Conservation (phyloP, 2,329 filamentous ascomycete species). For the Ophiostoma quercus region DNA sequence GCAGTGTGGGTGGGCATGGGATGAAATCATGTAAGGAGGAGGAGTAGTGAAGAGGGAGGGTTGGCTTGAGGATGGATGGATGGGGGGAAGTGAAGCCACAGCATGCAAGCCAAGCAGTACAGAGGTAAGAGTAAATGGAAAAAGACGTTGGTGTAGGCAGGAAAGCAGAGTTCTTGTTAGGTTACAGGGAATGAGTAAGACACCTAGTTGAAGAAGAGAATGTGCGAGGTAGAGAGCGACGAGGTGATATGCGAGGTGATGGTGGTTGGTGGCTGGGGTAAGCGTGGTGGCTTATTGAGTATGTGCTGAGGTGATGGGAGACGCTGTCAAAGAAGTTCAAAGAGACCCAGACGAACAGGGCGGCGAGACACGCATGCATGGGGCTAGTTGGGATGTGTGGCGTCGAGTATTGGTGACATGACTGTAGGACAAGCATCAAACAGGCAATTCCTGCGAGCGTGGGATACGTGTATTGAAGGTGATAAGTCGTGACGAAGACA, state of each 20-base stretch:
- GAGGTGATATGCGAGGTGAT: background rate
- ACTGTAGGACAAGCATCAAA: background rate
- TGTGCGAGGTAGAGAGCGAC: background rate
- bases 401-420: background rate
- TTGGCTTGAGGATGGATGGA: background rate
- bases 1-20: constrained; percentile 12
- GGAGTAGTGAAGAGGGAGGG: background rate
- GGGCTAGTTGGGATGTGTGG: background rate
- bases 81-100: background rate
- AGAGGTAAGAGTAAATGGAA: background rate
- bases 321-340: background rate
- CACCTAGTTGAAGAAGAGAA: background rate
- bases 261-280: background rate
- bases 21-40: background rate
- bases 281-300: background rate
- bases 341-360: background rate
- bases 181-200: background rate
- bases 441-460: background rate
- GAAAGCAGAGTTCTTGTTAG: background rate
- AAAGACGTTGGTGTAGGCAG: background rate
- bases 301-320: background rate
- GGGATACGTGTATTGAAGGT: background rate
- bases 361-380: background rate
- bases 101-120: background rate
- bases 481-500: too few relatives aligned